Conservation (phyloP, 495 filamentous ascomycete species). For the Cenococcum geophilum region DNA sequence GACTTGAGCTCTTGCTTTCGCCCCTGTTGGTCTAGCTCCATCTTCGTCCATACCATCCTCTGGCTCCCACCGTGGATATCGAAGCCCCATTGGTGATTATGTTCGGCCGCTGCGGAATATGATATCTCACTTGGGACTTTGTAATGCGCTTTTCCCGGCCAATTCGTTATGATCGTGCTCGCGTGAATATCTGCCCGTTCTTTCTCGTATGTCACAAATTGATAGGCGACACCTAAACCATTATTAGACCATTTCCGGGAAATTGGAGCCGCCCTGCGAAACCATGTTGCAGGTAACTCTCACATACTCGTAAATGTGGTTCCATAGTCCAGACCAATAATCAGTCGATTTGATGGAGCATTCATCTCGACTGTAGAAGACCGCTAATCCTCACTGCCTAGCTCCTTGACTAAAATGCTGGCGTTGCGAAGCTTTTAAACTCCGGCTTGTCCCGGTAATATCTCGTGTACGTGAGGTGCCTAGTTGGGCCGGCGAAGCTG, state of each 20-base stretch:
- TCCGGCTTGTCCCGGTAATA: too few species aligned
- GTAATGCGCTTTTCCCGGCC: not conserved
- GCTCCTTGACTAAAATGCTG: too few species aligned
- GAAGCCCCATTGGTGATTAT: not conserved
- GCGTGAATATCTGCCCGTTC: too few species aligned
- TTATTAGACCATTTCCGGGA: too few species aligned
- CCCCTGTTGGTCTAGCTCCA: slow-evolving; percentile 1
- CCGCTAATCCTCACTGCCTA: too few species aligned
- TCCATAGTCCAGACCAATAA: not conserved
- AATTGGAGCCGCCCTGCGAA: too few species aligned
- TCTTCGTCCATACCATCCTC: slow-evolving; percentile 2
- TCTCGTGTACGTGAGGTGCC: too few species aligned
- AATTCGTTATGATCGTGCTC: too few species aligned
- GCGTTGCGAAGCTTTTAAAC: too few species aligned
- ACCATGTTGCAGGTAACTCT: not conserved
- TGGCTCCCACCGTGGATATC: not conserved
- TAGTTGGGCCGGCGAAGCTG: too few species aligned
- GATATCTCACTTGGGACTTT: slow-evolving; percentile 3
- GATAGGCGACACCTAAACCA: not conserved
- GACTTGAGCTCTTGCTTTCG: not conserved
- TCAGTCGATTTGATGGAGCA: not conserved
- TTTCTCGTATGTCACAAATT: too few species aligned
- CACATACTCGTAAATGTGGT: not conserved
- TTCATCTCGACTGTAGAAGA: not conserved
- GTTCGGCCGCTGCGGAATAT: not conserved